Percentiles rank a stretch among this genome's conserved stretches.
Conservation (phyloP, 2,329 filamentous ascomycete genomes). For the Fulvia fulva region DNA sequence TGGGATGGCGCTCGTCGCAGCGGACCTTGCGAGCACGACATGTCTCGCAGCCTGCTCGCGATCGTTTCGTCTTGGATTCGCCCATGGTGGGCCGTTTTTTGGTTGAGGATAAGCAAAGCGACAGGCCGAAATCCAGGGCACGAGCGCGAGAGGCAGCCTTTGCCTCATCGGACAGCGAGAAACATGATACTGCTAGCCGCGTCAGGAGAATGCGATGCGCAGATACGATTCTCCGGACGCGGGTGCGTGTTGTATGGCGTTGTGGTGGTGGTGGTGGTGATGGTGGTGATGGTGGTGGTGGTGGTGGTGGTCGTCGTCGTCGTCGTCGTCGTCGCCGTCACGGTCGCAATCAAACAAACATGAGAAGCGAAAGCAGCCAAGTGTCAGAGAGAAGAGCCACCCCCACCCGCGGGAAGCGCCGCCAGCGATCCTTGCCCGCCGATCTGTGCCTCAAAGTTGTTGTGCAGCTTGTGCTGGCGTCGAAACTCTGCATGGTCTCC, state of each 20-base stretch:
- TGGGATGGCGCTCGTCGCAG: constrained; percentile 8
- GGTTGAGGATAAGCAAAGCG: not conserved
- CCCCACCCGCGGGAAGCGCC: no score
- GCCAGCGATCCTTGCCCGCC: not conserved
- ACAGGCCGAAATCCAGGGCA: constrained; percentile 2
- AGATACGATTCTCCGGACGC: not conserved
- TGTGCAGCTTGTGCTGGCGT: not conserved
- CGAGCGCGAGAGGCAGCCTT: not conserved
- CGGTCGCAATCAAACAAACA: no score
- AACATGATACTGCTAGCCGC: not conserved
- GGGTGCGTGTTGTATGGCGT: not conserved
- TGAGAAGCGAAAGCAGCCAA: no score
- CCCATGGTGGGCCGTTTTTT: not conserved
- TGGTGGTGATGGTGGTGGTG: not conserved
- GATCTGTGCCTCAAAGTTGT: not conserved
- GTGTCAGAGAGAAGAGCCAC: not conserved
- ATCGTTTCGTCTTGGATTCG: constrained; percentile 10
- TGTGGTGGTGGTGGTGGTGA: not conserved
- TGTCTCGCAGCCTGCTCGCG: constrained; percentile 22
- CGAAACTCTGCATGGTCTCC: not conserved
- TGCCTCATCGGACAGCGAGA: not conserved
- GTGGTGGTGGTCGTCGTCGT: not conserved
- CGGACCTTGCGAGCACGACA: constrained; percentile 24
- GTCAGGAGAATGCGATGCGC: no score
- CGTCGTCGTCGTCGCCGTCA: not conserved